Evolutionary conservation across 2,329 filamentous ascomycete species (phyloP), one percentile per base, ranked within the genome.

Genomic region (Fusarium beomiforme): DNA sequence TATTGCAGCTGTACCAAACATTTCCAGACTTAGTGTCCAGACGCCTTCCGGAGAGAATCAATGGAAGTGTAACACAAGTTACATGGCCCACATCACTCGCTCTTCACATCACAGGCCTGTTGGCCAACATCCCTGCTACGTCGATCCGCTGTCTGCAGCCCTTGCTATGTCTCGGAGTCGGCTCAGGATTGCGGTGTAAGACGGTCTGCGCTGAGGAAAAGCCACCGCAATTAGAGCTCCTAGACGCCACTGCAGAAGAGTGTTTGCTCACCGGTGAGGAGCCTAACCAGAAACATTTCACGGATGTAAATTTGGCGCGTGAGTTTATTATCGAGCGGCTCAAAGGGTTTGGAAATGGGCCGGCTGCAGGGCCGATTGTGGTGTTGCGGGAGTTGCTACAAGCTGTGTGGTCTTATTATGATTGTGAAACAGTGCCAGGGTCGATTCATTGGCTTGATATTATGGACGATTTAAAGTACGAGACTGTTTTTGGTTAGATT

Each of bases 1-100:
- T 83, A 23, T 62, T 83, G 8, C 81, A 83, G 55, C 77, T 83
- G 0, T 82, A 83, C 70, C 78, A 82, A 64, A 81, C 81, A 1
- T 81, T 81, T 16, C 79, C 78, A 4, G 78, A 81, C 17, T 72
- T 81, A 2, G 77, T 79, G 0, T 74, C 76, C 1, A 63, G 77
- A 10, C 77, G 79, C 1, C 59, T 81, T 6, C 78, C 79, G 3
- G 66, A 67, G 5, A 62, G 23, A 11, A 57, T 70, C 13, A 41
- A 53, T 29, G 64, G 50, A 7, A 43, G n/a, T 13, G 39, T 69
- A 12, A 66, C 60, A 6, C 60, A 70, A 5, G 36, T 54, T 12
- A 67, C 63, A 19, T 69, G 64, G 69, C 44, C 69, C n/a, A 71
- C 69, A 1, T 71, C 59, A 5, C 69, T 71, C 2, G 69, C 64